phyloP scores from a whole-genome alignment of 73 alveolate species.

The Paramecium pentaurelia region DNA sequence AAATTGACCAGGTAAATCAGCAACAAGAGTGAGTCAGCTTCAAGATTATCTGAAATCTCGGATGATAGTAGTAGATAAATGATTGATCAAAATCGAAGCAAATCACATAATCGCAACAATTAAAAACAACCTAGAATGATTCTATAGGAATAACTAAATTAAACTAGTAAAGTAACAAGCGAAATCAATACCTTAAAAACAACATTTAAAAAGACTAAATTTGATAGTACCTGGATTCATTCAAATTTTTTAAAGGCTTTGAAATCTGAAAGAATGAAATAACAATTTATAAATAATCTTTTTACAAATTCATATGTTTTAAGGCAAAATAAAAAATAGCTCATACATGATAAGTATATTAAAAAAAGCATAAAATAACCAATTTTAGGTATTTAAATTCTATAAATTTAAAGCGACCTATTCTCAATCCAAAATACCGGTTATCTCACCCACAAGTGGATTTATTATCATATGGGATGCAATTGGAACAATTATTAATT shows the following conservation, averaged over 20 bases:
- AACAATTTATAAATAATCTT: not conserved
- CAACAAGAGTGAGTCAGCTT: not conserved
- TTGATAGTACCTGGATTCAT: not conserved
- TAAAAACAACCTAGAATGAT: not conserved
- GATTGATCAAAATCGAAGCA: not conserved
- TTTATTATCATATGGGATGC: conserved; percentile 8
- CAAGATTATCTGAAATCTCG: not conserved
- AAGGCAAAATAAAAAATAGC: not conserved
- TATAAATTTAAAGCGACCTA: not conserved
- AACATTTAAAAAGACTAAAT: not conserved
- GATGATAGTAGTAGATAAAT: conserved; percentile 20
- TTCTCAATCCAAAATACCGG: not conserved
- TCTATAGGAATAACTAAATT: not conserved
- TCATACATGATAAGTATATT: not conserved
- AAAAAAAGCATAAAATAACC: not conserved
- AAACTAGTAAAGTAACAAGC: not conserved
- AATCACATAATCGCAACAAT: not conserved
- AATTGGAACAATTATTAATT: not conserved
- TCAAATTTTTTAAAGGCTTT: not conserved
- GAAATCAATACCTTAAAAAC: not conserved
- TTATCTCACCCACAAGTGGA: not conserved
- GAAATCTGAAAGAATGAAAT: not conserved
- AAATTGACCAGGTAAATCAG: not conserved
- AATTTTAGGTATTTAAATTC: not conserved
- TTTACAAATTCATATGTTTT: not conserved